phyloP scores from a whole-genome alignment of 768 basidiomycete genomes.

The Suillus weaverae region DNA sequence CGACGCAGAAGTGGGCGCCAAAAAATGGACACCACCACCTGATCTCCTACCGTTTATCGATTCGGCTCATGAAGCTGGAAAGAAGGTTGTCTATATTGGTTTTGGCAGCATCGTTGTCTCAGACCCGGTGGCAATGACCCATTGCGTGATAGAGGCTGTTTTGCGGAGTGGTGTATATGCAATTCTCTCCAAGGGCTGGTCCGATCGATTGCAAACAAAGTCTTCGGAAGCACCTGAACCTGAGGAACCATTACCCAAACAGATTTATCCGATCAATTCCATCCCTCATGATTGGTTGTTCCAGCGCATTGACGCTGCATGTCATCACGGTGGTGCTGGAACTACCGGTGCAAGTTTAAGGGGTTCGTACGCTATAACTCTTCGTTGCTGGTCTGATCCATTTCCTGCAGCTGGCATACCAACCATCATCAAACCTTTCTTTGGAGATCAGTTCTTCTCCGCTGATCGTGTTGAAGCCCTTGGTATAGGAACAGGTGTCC shows the following conservation, averaged over 20 bases:
- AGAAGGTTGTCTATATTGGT: constrained; percentile 96
- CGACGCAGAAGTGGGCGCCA: constrained; percentile 83
- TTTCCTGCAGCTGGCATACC: constrained; percentile 75
- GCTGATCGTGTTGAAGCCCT: constrained; percentile 97
- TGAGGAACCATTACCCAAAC: constrained; percentile 69
- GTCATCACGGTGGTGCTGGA: constrained; percentile 97
- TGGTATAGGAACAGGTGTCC: constrained; percentile 84
- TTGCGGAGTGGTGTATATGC: constrained; percentile 84
- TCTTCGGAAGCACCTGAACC: constrained; percentile 55
- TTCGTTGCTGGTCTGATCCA: background rate
- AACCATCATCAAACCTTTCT: constrained; percentile 96
- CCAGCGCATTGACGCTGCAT: constrained; percentile 89
- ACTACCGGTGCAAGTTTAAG: constrained; percentile 93
- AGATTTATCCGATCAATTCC: constrained; percentile 83
- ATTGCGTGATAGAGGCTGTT: constrained; percentile 87
- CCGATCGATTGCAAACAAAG: constrained; percentile 80
- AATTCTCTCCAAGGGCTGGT: constrained; percentile 98
- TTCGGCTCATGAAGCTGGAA: constrained; percentile 65
- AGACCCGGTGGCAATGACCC: constrained; percentile 91
- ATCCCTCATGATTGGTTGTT: constrained; percentile 98
- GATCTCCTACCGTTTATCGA: constrained; percentile 84
- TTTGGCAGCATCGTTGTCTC: constrained; percentile 98
- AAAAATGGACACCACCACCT: constrained; percentile 86
- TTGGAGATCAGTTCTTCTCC: constrained; percentile 98
- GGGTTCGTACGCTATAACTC: constrained; percentile 49